Evolutionary conservation across 164 flowering plant species (phyloP), one percentile per base, ranked within the genome.

Genomic region (Vitis labrusca): DNA sequence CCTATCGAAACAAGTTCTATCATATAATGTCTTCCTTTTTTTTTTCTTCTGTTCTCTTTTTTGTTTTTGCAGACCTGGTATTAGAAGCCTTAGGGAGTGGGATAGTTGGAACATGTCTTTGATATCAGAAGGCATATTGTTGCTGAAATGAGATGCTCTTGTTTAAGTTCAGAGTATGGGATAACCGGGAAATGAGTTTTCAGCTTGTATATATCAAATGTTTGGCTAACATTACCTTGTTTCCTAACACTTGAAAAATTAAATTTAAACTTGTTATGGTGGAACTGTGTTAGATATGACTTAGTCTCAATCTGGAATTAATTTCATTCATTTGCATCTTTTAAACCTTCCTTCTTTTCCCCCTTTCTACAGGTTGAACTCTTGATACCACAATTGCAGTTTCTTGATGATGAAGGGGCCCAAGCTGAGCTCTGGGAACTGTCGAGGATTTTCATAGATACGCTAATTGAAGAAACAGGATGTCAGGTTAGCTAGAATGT

Each of bases 401-500:
- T 91, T 85, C 91, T 95, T 77, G 99, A 93, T 69, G 97, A 95
- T 63, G 98, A 95, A 85, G 99, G 99, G 66, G 99, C 99, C 30
- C 99, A 95, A 85, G 85, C 68, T 74, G 98, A 91, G 86, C 92
- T 95, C 10, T 95, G 99, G 99, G 93, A 89, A 65, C 80, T 93
- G 50, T 91, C 99, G 37, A 89, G 93, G 76, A 52, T 89, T 63
- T 95, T 89, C 81, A 61, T 95, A 80, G 96, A 95, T 60, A 83
- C 96, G 4, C 84, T 94, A 63, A 89, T 85, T 49, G 87, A 86
- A 80, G 94, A 91, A 84, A 86, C 94, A 15, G 91, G 88, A 66
- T 80, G 79, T 69, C 89, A 90, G 94, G 99, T 95, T 57, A 73
- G 84, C 67, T 64, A 44, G 55, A 59, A n/a, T 17, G 9, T 3